Percentiles rank a stretch among this genome's conserved stretches.
These are phyloP conservation scores for Actinomucor elegans DNA, from an alignment of 371 early-diverging fungal species.

Conservation along the genomic window DNA sequence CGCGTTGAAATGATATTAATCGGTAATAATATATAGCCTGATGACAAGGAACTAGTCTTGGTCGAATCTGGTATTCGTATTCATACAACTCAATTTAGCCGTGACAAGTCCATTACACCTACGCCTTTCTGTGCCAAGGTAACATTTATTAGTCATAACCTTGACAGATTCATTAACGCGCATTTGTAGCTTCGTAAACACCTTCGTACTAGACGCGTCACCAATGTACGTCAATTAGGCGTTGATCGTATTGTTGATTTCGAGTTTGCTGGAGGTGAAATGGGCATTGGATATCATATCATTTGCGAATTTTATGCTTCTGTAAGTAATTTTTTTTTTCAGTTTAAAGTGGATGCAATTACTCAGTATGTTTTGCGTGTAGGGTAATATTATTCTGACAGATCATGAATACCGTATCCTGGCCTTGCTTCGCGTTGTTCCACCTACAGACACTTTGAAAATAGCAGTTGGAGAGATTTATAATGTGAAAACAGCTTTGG, in stretches of 20 bases:
- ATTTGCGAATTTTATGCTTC: constrained; percentile 93
- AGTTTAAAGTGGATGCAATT: not conserved
- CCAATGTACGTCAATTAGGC: constrained; percentile 84
- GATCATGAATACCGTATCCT: constrained; percentile 87
- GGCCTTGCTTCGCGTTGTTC: constrained; percentile 84
- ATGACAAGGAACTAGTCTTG: constrained; percentile 85
- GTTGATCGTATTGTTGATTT: constrained; percentile 93
- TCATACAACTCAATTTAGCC: constrained; percentile 86
- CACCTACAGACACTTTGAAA: constrained; percentile 67
- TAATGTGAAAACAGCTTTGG: constrained; percentile 48
- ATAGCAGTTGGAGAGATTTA: constrained; percentile 86
- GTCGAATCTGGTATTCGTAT: constrained; percentile 93
- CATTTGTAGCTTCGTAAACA: constrained; percentile 81
- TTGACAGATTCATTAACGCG: not conserved
- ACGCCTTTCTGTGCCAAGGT: constrained; percentile 87
- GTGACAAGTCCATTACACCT: constrained; percentile 88
- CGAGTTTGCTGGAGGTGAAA: constrained; percentile 78
- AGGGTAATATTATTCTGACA: constrained; percentile 95
- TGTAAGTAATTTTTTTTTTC: constrained; percentile 35
- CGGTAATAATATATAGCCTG: constrained; percentile 52
- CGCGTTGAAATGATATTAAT: not conserved
- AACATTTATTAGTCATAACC: not conserved
- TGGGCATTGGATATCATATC: constrained; percentile 80
- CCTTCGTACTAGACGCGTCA: constrained; percentile 80
- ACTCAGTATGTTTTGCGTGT: not conserved